Base-by-base conservation (phyloP, 176 grass and related monocot species). In the Lolium multiflorum region DNA sequence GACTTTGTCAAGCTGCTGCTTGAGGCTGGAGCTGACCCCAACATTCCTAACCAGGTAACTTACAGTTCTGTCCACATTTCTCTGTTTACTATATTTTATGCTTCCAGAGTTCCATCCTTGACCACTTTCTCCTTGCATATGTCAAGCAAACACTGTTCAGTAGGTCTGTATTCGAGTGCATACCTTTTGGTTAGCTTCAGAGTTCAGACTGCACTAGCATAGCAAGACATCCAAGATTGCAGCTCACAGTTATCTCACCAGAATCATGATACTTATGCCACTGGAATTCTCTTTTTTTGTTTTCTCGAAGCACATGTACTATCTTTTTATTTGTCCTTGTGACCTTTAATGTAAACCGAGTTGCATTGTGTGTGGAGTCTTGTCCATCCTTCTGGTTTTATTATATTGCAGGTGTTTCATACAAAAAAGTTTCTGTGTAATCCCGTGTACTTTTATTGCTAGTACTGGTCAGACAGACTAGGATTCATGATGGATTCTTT, bases 1-100 rank as follows among this genome's bases (percentile, higher is more conserved):
- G 80, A 91, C 43, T 47, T 80, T 63, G 55, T 91, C 43, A 64
- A 91, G 26, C 68, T 54, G n/a, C 72, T 91, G 61, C 16, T 91
- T 76, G 79, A 87, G 59, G 39, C 63, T 87, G 84, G 89, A 71
- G 84, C 84, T 43, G 84, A 90, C 46, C 84, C 88, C 48, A 90
- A 90, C 65, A 35, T 91, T 35, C 35, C 25, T 50, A 73, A 87
- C 28, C 17, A 78, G 37, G 89, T 87, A 70, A 68, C 65, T 16
- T 67, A 35, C 31, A 15, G 7, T 46, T 72, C 18, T 11, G 5
- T 70, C 55, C 12, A 0, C 21, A 15, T n/a, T 7, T 79, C 55
- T 44, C 55, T 58, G 55, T 58, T 58, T 16, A 31, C 0, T 22
- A 21, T 20, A 0, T 50, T 50, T 50, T 50, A 50, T 50, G 10